A percentile compares a stretch with the other conserved stretches of the same genome.
Evolutionary conservation across 495 filamentous ascomycete genomes (phyloP).

Genomic region (Baudoinia panamericana): DNA sequence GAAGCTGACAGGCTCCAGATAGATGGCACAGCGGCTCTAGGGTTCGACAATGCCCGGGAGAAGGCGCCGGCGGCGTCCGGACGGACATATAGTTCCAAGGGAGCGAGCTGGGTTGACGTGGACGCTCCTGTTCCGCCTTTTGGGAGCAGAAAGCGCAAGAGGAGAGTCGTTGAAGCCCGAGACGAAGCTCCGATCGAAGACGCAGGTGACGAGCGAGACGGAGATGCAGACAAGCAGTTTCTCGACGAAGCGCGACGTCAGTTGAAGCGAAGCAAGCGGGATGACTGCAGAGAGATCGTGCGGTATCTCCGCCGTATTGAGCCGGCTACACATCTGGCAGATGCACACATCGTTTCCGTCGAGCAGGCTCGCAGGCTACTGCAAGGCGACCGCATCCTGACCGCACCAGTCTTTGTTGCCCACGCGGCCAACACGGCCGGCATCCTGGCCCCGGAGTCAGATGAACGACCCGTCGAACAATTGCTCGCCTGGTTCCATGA

Average conservation of each 20-base stretch:
- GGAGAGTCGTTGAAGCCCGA: too few species aligned
- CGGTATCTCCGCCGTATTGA: background rate
- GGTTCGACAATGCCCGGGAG: too few species aligned
- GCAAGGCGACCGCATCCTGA: background rate
- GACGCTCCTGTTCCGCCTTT: too few species aligned
- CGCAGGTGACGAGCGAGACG: too few species aligned
- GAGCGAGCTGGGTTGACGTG: too few species aligned
- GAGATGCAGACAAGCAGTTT: background rate
- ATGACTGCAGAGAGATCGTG: background rate
- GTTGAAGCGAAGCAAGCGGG: background rate
- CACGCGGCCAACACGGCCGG: background rate
- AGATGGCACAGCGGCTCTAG: too few species aligned
- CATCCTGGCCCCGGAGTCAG: background rate
- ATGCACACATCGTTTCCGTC: background rate
- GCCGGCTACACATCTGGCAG: background rate
- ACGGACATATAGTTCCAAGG: too few species aligned
- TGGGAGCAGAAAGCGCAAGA: too few species aligned
- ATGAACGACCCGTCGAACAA: background rate
- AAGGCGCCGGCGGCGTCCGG: too few species aligned
- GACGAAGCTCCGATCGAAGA: too few species aligned
- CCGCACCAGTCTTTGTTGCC: slow-evolving; percentile 1
- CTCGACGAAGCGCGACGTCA: background rate
- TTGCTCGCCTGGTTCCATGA: background rate
- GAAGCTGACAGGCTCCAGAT: too few species aligned
- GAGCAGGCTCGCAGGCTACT: background rate